Conservation (phyloP, 2,329 filamentous ascomycete species). For the Colletotrichum gloeosporioides region DNA sequence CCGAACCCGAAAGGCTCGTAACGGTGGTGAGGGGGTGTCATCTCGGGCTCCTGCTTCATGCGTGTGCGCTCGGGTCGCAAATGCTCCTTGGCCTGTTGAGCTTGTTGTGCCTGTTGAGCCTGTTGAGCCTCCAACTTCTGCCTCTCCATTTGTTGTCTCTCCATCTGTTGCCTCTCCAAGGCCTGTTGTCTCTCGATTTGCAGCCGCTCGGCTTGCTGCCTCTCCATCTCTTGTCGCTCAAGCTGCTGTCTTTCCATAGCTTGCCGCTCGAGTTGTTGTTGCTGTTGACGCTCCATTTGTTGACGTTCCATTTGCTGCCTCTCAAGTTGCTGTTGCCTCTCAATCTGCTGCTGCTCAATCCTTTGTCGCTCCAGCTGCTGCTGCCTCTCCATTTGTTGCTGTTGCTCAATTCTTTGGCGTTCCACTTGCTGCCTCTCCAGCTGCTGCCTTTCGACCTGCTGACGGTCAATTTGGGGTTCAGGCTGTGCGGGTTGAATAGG, state of each 20-base stretch:
- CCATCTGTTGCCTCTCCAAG: background rate
- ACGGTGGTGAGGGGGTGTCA: slow-evolving; percentile 40
- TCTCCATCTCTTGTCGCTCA: slow-evolving; percentile 21
- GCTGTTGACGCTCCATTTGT: background rate
- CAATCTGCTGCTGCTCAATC: slow-evolving; percentile 27
- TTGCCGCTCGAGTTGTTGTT: slow-evolving; percentile 8
- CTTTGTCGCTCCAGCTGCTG: slow-evolving; percentile 29
- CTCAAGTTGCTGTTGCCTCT: slow-evolving; percentile 23
- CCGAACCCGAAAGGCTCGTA: slow-evolving; percentile 51
- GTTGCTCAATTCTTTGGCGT: slow-evolving; percentile 25
- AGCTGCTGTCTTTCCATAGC: slow-evolving; percentile 25
- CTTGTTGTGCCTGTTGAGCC: slow-evolving; percentile 27
- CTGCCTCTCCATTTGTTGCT: slow-evolving; percentile 31
- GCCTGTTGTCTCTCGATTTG: slow-evolving; percentile 23
- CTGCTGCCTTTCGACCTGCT: slow-evolving; percentile 30
- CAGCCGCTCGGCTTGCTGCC: slow-evolving; percentile 28
- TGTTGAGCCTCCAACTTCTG: slow-evolving; percentile 31
- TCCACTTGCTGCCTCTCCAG: slow-evolving; percentile 21
- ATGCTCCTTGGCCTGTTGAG: slow-evolving; percentile 31
- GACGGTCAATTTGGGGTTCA: slow-evolving; percentile 28
- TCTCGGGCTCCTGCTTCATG: slow-evolving; percentile 58
- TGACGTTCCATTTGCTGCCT: background rate
- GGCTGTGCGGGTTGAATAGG: slow-evolving; percentile 36
- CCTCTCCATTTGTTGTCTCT: slow-evolving; percentile 11
- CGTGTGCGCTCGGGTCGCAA: slow-evolving; percentile 28